A percentile compares a stretch with the other conserved stretches of the same genome.
phyloP scores from a whole-genome alignment of 2,329 filamentous ascomycete genomes.

The Sporothrix protearum region DNA sequence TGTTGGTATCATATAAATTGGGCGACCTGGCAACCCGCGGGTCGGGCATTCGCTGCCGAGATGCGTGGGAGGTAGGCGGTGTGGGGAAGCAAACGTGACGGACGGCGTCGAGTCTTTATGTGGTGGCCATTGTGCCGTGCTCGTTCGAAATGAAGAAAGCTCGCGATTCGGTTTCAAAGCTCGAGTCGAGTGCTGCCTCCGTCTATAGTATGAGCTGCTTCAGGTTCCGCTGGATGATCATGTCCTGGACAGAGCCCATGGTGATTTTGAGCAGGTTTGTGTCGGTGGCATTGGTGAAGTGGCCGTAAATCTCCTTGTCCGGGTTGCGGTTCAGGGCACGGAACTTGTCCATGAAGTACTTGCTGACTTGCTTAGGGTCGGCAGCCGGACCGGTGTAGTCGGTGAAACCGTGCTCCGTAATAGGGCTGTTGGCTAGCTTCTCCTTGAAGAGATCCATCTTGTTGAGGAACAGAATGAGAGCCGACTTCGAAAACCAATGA shows the following conservation, averaged over 20 bases:
- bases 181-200: not conserved
- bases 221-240: constrained; percentile 80
- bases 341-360: constrained; percentile 82
- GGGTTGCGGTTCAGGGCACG: constrained; percentile 67
- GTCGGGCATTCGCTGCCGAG: constrained; percentile 18
- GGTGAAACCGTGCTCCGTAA: constrained; percentile 70
- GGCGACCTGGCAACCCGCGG: not conserved
- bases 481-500: constrained; percentile 79
- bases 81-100: constrained; percentile 1
- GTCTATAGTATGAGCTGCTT: constrained; percentile 71
- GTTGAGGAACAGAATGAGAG: constrained; percentile 80
- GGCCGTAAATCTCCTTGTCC: constrained; percentile 61
- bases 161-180: not conserved
- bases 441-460: constrained; percentile 83
- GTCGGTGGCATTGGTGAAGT: constrained; percentile 61
- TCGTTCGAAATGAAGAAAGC: not conserved
- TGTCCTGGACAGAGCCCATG: constrained; percentile 81
- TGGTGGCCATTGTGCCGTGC: not conserved
- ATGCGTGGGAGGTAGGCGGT: not conserved
- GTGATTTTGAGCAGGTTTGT: constrained; percentile 80
- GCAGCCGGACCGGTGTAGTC: constrained; percentile 70
- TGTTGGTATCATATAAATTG: not conserved
- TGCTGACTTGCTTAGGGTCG: constrained; percentile 70
- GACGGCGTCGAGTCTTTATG: not conserved
- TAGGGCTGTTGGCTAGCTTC: constrained; percentile 67